Conservation (phyloP, 1,284 basidiomycete species). For the Tremellales sp. region DNA sequence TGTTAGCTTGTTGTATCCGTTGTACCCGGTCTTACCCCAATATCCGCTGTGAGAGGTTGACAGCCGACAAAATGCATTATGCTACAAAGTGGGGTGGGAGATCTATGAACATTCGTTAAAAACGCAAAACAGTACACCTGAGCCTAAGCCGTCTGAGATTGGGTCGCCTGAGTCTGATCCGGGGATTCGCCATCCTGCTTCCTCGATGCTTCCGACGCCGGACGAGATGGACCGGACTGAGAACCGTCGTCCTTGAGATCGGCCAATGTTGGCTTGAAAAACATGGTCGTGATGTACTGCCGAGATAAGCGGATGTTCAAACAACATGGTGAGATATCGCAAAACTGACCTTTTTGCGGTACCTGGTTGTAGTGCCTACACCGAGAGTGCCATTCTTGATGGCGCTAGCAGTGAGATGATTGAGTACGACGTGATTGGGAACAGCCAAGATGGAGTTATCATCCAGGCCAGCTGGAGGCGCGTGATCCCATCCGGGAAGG, state of each 20-base stretch:
- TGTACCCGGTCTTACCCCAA: no score
- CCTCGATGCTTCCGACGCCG: no score
- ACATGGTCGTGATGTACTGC: constrained; percentile 64
- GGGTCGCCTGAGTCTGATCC: no score
- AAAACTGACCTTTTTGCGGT: constrained; percentile 77
- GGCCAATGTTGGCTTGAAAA: constrained; percentile 56
- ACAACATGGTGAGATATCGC: constrained; percentile 1
- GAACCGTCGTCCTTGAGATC: background rate
- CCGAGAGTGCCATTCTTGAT: constrained; percentile 92
- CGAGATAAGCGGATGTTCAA: background rate
- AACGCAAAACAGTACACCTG: no score
- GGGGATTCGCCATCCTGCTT: no score
- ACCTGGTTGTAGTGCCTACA: constrained; percentile 88
- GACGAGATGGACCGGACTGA: no score
- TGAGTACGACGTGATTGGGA: constrained; percentile 89
- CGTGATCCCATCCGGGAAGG: constrained; percentile 20
- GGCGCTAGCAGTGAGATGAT: constrained; percentile 92
- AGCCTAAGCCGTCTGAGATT: no score
- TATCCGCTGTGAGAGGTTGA: no score
- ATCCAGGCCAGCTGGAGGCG: constrained; percentile 54
- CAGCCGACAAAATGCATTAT: no score
- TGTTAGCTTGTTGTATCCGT: no score
- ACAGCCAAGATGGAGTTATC: constrained; percentile 91
- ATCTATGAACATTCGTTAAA: no score
- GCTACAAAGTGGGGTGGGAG: no score